Evolutionary conservation across 768 basidiomycete genomes (phyloP).

Genomic region (Tricholoma furcatifolium): DNA sequence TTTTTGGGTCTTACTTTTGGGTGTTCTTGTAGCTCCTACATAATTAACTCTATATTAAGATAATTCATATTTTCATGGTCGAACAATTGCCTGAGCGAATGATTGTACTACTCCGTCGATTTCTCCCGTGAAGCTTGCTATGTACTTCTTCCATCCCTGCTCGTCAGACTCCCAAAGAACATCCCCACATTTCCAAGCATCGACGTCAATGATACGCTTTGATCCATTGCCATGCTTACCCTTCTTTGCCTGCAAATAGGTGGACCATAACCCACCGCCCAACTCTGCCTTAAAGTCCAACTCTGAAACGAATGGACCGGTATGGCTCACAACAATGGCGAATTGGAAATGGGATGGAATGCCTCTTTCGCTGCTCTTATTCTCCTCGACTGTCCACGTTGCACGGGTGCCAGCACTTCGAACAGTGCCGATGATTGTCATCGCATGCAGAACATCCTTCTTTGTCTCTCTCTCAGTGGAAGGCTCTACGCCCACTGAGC

Average conservation of each 20-base stretch:
- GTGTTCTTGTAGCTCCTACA: no score
- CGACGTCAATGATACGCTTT: slow-evolving; percentile 17
- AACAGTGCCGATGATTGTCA: slow-evolving; percentile 18
- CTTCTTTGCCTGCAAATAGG: slow-evolving; percentile 20
- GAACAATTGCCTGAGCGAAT: slow-evolving; percentile 18
- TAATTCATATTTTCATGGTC: slow-evolving; percentile 7
- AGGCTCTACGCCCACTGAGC: slow-evolving; percentile 16
- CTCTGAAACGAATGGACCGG: slow-evolving; percentile 16
- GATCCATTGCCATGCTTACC: slow-evolving; percentile 11
- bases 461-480: slow-evolving; percentile 14
- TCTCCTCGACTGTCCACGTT: slow-evolving; percentile 21
- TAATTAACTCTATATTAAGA: no score
- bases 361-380: slow-evolving; percentile 21
- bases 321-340: slow-evolving; percentile 19
- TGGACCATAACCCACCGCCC: slow-evolving; percentile 18
- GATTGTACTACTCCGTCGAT: slow-evolving; percentile 15
- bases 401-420: slow-evolving; percentile 11
- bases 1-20: no score
- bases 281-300: slow-evolving; percentile 20
- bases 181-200: slow-evolving; percentile 22
- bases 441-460: slow-evolving; percentile 21
- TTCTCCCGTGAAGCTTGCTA: slow-evolving; percentile 19
- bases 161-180: slow-evolving; percentile 17
- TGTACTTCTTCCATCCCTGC: slow-evolving; percentile 20
- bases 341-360: slow-evolving; percentile 21